Conservation (phyloP, 2,329 filamentous ascomycete species). For the Beauveria medogensis region DNA sequence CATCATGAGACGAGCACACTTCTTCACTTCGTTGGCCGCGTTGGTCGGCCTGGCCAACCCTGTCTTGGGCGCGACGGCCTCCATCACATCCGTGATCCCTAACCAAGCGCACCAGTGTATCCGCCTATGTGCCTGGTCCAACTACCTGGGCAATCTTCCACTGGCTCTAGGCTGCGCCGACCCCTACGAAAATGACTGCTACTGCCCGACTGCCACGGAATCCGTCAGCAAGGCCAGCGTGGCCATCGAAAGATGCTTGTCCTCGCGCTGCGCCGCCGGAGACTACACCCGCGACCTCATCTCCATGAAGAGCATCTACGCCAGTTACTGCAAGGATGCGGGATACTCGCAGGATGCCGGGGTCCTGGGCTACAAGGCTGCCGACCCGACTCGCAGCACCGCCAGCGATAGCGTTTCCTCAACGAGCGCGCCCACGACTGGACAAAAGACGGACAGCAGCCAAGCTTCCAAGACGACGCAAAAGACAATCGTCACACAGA, state of each 20-base stretch:
- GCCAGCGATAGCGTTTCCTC: conserved; percentile 1
- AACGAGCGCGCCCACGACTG: not conserved
- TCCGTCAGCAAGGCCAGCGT: conserved; percentile 16
- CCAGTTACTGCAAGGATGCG: conserved; percentile 20
- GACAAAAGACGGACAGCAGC: conserved; percentile 14
- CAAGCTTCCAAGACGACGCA: conserved; percentile 14
- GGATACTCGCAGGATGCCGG: conserved; percentile 20
- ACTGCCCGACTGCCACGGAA: conserved; percentile 18
- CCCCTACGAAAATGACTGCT: conserved; percentile 21
- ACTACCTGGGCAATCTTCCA: conserved; percentile 15
- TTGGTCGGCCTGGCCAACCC: not conserved
- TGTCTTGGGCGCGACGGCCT: not conserved
- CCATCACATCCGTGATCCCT: conserved; percentile 1
- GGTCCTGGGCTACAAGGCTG: conserved; percentile 18
- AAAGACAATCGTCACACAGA: conserved; percentile 19
- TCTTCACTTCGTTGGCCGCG: not conserved
- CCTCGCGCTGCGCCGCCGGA: conserved; percentile 15
- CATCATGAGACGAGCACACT: not conserved
- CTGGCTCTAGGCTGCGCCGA: conserved; percentile 17
- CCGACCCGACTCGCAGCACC: conserved; percentile 11
- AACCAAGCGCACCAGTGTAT: conserved; percentile 1
- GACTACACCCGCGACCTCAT: conserved; percentile 18
- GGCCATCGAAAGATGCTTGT: conserved; percentile 18
- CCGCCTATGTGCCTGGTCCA: not conserved
- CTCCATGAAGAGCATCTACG: conserved; percentile 20